Base-by-base conservation (phyloP, 306 rosid genomes). In the Cyamopsis tetragonoloba region DNA sequence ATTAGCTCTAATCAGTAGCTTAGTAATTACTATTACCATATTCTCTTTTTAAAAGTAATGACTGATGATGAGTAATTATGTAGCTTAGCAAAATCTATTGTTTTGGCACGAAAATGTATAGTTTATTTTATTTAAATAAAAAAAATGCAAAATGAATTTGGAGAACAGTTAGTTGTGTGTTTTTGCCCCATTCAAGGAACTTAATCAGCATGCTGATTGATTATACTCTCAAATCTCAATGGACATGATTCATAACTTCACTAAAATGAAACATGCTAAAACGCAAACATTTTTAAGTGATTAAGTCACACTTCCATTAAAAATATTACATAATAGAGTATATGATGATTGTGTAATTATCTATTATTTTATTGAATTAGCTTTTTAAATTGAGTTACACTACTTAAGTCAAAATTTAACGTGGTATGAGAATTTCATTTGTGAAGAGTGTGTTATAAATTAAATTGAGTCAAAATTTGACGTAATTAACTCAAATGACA, bases 151-250 rank as follows among this genome's bases (percentile, higher is more conserved):
- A 47, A 47, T 8, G 23, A 47, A 22, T 12, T 47, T 18, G 9
- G 71, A 22, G 62, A 49, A 4, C n/a, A 38, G 30, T 32, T 15
- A 23, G 27, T 10, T 0, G 31, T 28, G 19, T 60, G 43, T 24
- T 60, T 22, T 32, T 46, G 18, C 51, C 4, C 26, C 37, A 44
- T 4, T 43, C 32, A 7, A 57, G 24, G 19, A 70, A 59, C 28
- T 34, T 28, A 47, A 59, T 59, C 31, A 35, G 62, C 35, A 71
- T 10, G 44, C 28, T 43, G 66, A 43, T 43, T 43, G 66, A 43
- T 43, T 56, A 56, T 70, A 11, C 66, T 68, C 43, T 55, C 23
- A 55, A 39, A 54, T 12, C 43, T 55, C 23, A 55, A 39, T 39
- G 6, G 23, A 7, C 65, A 44, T 7, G 59, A 20, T 17, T 55